Base-by-base conservation (phyloP, 768 basidiomycete species). In the Tylopilus felleus region DNA sequence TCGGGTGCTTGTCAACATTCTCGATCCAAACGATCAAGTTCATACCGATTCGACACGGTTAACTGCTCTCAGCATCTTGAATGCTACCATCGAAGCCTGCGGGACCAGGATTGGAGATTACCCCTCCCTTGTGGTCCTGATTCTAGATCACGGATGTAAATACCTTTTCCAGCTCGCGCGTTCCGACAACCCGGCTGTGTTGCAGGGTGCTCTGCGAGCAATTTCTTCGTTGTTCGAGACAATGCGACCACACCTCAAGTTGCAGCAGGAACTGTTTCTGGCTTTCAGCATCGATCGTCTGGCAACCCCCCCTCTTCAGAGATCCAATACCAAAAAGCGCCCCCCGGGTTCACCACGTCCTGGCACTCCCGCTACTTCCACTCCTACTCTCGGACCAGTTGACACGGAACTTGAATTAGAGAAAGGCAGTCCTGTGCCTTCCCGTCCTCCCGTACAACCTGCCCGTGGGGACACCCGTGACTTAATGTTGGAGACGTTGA, bases 41-140 rank as follows among this genome's bases (percentile, higher is more conserved):
- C 96, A 98, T 67, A 98, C 97, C 4, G 97, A 98, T 68, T 93
- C 94, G 5, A 97, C 95, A 49, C 85, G 97, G 14, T 77, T 96
- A 8, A 86, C 89, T 51, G 91, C 95, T 1, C 80, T 99, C 22
- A 80, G 88, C 1, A 88, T 95, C 52, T 79, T 99, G 51, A 93
- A 95, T 63, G 79, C 85, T 21, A 88, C 92, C 3, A 85, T 98
- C 50, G 93, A 98, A 69, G 83, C 86, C 48, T 83, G 92, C 19
- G 95, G 94, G 8, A 69, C 79, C 8, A 80, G 78, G 39, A 82
- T 99, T 51, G 83, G 85, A 23, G 74, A 80, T 25, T 98, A 88
- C 69, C 83, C 88, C 8, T 91, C 90, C 8, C 74, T 98, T 31
- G 75, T 84, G 47, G 76, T 79, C 25, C 83, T 98, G 51, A 76